Percentiles rank a stretch among this genome's conserved stretches.
These are phyloP conservation scores for Myriosclerotinia curreyana DNA, from an alignment of 2,329 filamentous ascomycete genomes.

Conservation along the genomic window DNA sequence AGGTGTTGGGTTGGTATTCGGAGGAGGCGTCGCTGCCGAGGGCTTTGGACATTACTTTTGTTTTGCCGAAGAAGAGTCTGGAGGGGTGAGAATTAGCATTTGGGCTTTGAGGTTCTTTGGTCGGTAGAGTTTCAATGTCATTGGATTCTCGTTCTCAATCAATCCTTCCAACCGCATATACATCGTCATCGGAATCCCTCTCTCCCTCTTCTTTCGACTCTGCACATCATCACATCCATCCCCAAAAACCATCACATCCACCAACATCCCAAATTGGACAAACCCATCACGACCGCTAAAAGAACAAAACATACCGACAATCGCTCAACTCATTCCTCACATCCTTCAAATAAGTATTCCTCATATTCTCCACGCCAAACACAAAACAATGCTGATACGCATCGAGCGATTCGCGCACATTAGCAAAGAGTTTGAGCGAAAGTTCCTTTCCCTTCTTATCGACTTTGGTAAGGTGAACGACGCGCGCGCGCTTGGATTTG, in stretches of 20 bases:
- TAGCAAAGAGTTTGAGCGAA: conserved; percentile 81
- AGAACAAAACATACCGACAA: conserved; percentile 60
- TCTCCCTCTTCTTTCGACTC: too few relatives aligned
- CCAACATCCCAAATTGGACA: neutral
- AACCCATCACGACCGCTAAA: neutral
- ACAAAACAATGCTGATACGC: conserved; percentile 90
- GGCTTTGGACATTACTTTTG: conserved; percentile 96
- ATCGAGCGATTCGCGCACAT: conserved; percentile 80
- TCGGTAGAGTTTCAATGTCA: neutral
- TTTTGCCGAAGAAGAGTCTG: conserved; percentile 98
- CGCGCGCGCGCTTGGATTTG: conserved; percentile 88
- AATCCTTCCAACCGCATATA: too few relatives aligned
- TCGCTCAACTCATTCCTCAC: conserved; percentile 82
- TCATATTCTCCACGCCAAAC: conserved; percentile 94
- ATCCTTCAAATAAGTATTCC: conserved; percentile 92
- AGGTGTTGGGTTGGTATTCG: conserved; percentile 75
- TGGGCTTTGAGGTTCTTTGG: neutral
- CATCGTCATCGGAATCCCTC: too few relatives aligned
- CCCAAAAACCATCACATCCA: too few relatives aligned
- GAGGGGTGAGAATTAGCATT: conserved; percentile 1
- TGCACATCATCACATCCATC: too few relatives aligned
- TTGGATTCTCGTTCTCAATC: too few relatives aligned
- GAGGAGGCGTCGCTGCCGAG: conserved; percentile 76
- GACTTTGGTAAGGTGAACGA: conserved; percentile 88
- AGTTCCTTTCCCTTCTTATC: conserved; percentile 89